Conservation (phyloP, 176 grass and related monocot genomes). For the Ananas comosus region DNA sequence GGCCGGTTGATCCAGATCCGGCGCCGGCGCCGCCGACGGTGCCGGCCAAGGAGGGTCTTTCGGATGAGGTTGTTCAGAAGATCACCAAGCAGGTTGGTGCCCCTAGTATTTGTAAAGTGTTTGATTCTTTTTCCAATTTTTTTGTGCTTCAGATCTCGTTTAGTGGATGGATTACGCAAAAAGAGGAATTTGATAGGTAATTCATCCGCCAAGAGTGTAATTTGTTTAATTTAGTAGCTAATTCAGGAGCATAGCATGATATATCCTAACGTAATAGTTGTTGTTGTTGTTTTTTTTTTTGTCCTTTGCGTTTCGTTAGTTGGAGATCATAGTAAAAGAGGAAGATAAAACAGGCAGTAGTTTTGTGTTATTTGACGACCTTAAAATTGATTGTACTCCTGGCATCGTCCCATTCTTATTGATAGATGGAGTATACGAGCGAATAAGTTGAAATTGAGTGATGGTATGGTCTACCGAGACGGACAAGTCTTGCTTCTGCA, state of each 20-base stretch:
- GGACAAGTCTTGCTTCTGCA: background rate
- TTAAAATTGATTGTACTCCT: background rate
- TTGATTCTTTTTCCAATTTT: slow-evolving; percentile 15
- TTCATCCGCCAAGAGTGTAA: too few species aligned
- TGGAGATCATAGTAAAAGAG: background rate
- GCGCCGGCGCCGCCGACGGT: slow-evolving; percentile 7
- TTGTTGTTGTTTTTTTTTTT: too few species aligned
- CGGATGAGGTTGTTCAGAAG: slow-evolving; percentile 67
- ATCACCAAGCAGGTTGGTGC: slow-evolving; percentile 70
- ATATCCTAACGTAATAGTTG: too few species aligned
- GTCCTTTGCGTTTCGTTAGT: background rate
- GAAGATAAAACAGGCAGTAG: background rate
- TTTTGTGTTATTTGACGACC: background rate
- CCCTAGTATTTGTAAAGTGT: slow-evolving; percentile 1
- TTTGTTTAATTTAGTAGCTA: background rate
- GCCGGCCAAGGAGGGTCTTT: slow-evolving; percentile 35
- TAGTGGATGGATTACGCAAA: background rate
- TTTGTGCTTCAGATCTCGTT: background rate
- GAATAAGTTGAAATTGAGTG: too few species aligned
- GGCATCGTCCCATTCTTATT: background rate
- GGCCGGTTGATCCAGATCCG: slow-evolving; percentile 18
- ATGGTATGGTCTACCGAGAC: too few species aligned
- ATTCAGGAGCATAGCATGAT: background rate
- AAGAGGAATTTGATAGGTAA: background rate
- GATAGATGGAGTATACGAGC: too few species aligned